Evolutionary conservation across 345 rosid genomes (phyloP).

Genomic region (Eucalyptus albens): DNA sequence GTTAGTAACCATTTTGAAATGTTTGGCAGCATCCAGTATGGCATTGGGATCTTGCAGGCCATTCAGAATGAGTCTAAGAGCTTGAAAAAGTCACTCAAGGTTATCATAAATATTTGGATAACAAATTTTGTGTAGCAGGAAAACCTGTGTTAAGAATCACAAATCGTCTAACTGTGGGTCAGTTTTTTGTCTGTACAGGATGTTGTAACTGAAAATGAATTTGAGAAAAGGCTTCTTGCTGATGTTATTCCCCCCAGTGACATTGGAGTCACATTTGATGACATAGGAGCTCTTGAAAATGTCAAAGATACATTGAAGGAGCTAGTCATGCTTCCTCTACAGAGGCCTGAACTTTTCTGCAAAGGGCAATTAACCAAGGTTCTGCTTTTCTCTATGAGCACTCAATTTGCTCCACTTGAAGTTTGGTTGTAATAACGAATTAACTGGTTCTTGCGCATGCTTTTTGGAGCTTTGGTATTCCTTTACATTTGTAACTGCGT

Average conservation of each 20-base stretch:
- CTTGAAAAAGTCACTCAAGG: constrained; percentile 86
- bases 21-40: constrained; percentile 64
- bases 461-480: no score
- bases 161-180: not conserved
- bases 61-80: constrained; percentile 61
- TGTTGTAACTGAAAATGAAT: constrained; percentile 75
- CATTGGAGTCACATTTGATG: constrained; percentile 86
- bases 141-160: not conserved
- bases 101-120: constrained; percentile 1
- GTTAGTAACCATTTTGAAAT: constrained; percentile 4
- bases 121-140: not conserved
- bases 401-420: not conserved
- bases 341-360: constrained; percentile 85
- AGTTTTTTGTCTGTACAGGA: constrained; percentile 28
- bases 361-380: constrained; percentile 88
- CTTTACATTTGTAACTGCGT: not conserved
- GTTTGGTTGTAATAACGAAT: not conserved
- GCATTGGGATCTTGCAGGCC: constrained; percentile 55
- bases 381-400: not conserved
- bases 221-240: constrained; percentile 67
- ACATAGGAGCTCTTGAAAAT: constrained; percentile 85
- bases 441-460: not conserved
- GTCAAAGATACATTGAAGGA: constrained; percentile 88
- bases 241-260: constrained; percentile 83
- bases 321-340: constrained; percentile 87